Conservation (phyloP, 2,329 filamentous ascomycete genomes). For the Cytospora piceicola region DNA sequence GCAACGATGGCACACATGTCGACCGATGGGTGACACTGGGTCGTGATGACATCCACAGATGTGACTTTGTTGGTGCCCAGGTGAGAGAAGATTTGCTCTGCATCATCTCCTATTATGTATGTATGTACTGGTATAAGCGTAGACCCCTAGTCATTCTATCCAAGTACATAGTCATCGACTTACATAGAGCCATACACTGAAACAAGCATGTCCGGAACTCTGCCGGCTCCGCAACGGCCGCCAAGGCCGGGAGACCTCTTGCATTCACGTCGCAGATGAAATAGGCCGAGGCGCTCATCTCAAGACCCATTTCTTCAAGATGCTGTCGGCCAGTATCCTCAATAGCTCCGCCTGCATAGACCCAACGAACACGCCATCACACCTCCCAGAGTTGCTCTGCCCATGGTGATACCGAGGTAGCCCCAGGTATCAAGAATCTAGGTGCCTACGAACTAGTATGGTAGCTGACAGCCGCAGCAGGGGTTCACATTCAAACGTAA, state of each 20-base stretch:
- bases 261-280: not conserved
- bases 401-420: not conserved
- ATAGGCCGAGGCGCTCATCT: not conserved
- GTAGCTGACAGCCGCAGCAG: not conserved
- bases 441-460: not conserved
- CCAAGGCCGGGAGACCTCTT: not conserved
- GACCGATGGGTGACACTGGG: not conserved
- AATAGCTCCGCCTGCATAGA: slow-evolving; percentile 5
- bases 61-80: not conserved
- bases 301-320: not conserved
- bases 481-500: not conserved
- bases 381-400: not conserved
- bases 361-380: slow-evolving; percentile 14
- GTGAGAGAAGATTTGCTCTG: not conserved
- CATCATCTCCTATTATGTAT: not conserved
- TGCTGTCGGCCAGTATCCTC: not conserved
- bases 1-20: not conserved
- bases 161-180: not conserved
- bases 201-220: not conserved
- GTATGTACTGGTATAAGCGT: not conserved
- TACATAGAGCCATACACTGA: not conserved
- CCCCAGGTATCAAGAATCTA: not conserved
- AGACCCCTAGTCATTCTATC: not conserved
- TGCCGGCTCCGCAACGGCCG: not conserved
- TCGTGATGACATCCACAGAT: too few relatives aligned